Evolutionary conservation across 306 rosid genomes (phyloP).

Genomic region (Vigna reflexopilosa): DNA sequence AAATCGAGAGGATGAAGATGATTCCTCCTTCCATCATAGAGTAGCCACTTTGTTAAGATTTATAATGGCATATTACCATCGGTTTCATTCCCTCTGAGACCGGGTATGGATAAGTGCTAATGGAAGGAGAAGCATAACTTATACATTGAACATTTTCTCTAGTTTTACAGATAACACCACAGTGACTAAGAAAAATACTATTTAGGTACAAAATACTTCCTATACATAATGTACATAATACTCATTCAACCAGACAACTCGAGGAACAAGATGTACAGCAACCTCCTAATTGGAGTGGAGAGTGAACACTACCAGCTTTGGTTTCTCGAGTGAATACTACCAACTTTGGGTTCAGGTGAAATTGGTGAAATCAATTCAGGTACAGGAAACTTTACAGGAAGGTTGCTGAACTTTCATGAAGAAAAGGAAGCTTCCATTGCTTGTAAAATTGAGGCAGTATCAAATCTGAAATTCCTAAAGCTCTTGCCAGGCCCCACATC

Average conservation of each 20-base stretch:
- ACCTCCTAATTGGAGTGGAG: conserved; percentile 47
- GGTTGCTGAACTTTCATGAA: conserved; percentile 48
- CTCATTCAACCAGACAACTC: conserved; percentile 49
- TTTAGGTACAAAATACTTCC: conserved; percentile 44
- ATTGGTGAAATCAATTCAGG: conserved; percentile 41
- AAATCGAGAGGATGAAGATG: too few relatives aligned
- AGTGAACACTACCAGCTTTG: conserved; percentile 30
- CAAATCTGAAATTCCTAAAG: conserved; percentile 82
- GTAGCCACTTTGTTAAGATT: neutral
- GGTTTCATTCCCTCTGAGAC: neutral
- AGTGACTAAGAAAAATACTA: conserved; percentile 32
- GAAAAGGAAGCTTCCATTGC: conserved; percentile 79
- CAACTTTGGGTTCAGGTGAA: conserved; percentile 30
- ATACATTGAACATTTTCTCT: conserved; percentile 27
- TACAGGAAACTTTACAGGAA: conserved; percentile 51
- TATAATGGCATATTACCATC: neutral
- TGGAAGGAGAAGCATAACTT: neutral
- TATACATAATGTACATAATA: conserved; percentile 66
- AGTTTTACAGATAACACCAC: conserved; percentile 32
- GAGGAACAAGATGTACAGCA: conserved; percentile 49
- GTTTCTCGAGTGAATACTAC: conserved; percentile 22
- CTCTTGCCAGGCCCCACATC: conserved; percentile 70
- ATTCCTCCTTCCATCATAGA: too few relatives aligned
- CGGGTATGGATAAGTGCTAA: neutral
- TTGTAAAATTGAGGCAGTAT: conserved; percentile 61